Conservation (phyloP, 2,329 filamentous ascomycete genomes). For the Hymenoscyphus fraxineus region DNA sequence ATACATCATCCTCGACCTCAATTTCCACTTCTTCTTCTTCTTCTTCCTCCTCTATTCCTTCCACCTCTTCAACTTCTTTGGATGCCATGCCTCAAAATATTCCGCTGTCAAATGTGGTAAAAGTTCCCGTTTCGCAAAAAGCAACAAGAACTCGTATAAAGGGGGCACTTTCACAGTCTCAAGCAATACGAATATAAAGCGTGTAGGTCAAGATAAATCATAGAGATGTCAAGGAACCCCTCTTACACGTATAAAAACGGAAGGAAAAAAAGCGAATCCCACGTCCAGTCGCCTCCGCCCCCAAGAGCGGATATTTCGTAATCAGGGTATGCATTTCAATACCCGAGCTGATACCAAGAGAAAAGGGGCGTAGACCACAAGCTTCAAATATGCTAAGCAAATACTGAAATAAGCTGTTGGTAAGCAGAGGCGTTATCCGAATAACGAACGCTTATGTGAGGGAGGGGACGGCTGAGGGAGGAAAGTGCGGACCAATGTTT, state of each 20-base stretch:
- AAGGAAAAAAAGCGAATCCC: too few relatives aligned
- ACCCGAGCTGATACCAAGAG: background rate
- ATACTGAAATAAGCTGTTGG: background rate
- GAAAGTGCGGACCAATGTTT: background rate
- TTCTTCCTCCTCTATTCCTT: too few relatives aligned
- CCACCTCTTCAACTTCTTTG: background rate
- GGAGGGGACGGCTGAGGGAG: too few relatives aligned
- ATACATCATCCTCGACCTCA: too few relatives aligned
- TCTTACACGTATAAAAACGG: background rate
- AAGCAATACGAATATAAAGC: background rate
- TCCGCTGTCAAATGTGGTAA: too few relatives aligned
- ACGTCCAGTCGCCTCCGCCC: background rate
- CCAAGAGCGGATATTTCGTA: background rate
- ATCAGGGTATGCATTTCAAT: background rate
- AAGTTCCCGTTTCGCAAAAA: too few relatives aligned
- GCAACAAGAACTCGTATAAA: background rate
- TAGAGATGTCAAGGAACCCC: background rate
- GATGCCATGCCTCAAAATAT: background rate
- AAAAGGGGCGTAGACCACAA: background rate
- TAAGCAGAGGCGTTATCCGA: background rate
- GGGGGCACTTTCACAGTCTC: background rate
- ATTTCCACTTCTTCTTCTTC: too few relatives aligned
- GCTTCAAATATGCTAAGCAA: background rate
- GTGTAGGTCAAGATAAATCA: background rate
- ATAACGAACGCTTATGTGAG: background rate